Evolutionary conservation across 192 early-diverging fungal species (phyloP), one percentile per base, ranked within the genome.

Genomic region (Phycomyces nitens): DNA sequence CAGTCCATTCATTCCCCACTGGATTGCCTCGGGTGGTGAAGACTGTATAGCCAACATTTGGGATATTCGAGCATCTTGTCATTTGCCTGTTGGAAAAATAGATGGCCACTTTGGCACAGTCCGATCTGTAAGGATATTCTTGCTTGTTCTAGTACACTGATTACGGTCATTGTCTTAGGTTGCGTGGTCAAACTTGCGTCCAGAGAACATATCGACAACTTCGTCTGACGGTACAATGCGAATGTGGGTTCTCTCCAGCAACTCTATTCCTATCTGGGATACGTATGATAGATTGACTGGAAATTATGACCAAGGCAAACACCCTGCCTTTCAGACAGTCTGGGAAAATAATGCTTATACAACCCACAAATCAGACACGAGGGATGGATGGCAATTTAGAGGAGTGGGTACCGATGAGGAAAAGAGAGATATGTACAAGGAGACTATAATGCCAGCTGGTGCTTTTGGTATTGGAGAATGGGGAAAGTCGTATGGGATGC

Each of bases 1-100:
- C 40, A 44, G 69, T 73, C 24, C 80, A 59, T 51, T 61, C 40
- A 16, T 77, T 70, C 61, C 80, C 26, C 65, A 65, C 24, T 71
- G 69, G 69, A 10, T 71, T 26, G 69, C 69, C 20, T 64, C 61
- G 38, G 64, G 65, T 40, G 56, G 59, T 26, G 65, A 78, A 54
- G 39, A 74, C 65, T 20, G 56, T 26, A 24, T 76, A 42, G 51
- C 75, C 42, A 53, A 69, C 59, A 57, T 79, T 49, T 58, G 72
- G 70, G 64, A 71, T 65, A 65, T 71, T 50, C 39, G 69, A 16
- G 43, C 23, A 18, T 26, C 52, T 4, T 41, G 50, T 50, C 49
- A 67, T 40, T 44, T 51, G 3, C 56, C 69, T 0, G 69, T 71
- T 11, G 63, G 51, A 24, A 65, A 71, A 27, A 61, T 71, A 15